phyloP scores from a whole-genome alignment of 257 asterid genomes.

The Perilla frutescens region DNA sequence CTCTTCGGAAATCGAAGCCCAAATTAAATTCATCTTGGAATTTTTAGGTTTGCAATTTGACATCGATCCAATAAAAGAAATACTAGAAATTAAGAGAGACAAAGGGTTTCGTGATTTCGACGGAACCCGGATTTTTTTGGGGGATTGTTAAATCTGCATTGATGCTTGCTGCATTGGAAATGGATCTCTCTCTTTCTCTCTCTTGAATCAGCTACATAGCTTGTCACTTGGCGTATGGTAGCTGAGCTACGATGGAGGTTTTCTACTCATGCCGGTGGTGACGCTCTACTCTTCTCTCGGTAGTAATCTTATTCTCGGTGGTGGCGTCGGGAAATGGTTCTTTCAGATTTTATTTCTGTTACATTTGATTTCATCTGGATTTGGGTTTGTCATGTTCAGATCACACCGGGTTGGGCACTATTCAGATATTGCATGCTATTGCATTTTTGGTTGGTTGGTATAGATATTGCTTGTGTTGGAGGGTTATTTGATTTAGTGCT shows the following conservation, averaged over 20 bases:
- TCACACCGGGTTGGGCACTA: slow-evolving; percentile 19
- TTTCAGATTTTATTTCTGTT: not conserved
- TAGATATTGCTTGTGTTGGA: slow-evolving; percentile 25
- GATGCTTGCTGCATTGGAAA: slow-evolving; percentile 43
- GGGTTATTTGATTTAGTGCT: slow-evolving; percentile 24
- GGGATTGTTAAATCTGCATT: slow-evolving; percentile 33
- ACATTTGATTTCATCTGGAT: slow-evolving; percentile 1
- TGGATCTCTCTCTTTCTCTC: slow-evolving; percentile 39
- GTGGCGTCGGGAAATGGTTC: not conserved
- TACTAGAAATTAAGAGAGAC: slow-evolving; percentile 12
- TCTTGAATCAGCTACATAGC: slow-evolving; percentile 22
- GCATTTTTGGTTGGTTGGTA: slow-evolving; percentile 23
- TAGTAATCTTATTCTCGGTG: slow-evolving; percentile 25
- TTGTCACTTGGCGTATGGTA: slow-evolving; percentile 34
- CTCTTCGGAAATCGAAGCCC: slow-evolving; percentile 33
- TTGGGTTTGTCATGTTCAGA: slow-evolving; percentile 28
- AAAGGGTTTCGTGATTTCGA: slow-evolving; percentile 53
- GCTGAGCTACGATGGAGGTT: slow-evolving; percentile 44
- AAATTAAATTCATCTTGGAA: not conserved
- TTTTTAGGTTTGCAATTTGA: slow-evolving; percentile 13
- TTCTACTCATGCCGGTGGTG: slow-evolving; percentile 42
- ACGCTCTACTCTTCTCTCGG: slow-evolving; percentile 36
- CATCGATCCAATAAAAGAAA: slow-evolving; percentile 45
- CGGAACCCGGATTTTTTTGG: slow-evolving; percentile 40
- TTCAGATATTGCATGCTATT: slow-evolving; percentile 1